Evolutionary conservation across 768 basidiomycete species (phyloP), one percentile per base, ranked within the genome.

Genomic region (Trametes elegans): DNA sequence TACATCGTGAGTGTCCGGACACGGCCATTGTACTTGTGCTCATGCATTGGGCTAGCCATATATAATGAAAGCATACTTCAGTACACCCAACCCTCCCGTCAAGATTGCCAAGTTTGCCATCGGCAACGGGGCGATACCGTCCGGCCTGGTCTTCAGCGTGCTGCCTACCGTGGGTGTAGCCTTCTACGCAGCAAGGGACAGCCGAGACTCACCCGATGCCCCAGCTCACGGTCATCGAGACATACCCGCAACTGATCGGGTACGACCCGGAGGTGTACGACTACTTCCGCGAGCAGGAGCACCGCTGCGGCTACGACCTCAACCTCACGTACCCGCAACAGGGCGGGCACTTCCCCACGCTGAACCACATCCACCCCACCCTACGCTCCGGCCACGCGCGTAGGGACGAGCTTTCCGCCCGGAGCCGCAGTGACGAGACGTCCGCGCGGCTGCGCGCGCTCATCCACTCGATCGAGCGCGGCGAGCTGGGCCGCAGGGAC

Each of bases 161-260:
- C 8, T 14, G 4, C 7, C 13, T 7, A 7, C 26, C 36, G 47
- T 8, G 3, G 13, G 39, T 26, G 3, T 7, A 7, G 44, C 7
- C 5, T 13, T 18, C 27, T 14, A n/a, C n/a, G n/a, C n/a, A n/a
- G n/a, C n/a, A n/a, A n/a, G n/a, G 28, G 32, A 28, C 27, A 18
- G 11, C 7, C 18, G 39, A 21, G 39, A 19, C 5, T 21, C 2
- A 13, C 1, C 10, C 31, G 4, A 31, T 9, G n/a, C n/a, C n/a
- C n/a, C 54, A 85, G 84, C 64, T 83, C 45, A 77, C 68, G 54
- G 73, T 87, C 39, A 68, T 88, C 21, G 81, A 86, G 68, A 88
- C 87, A 8, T 86, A 83, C 61, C 87, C 87, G 0, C 86, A 87
- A 63, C 69, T 89, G 28, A 87, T 89, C 44, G 82, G 80, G 35